phyloP scores from a whole-genome alignment of 2,329 filamentous ascomycete genomes.

The Blastomyces percursus region DNA sequence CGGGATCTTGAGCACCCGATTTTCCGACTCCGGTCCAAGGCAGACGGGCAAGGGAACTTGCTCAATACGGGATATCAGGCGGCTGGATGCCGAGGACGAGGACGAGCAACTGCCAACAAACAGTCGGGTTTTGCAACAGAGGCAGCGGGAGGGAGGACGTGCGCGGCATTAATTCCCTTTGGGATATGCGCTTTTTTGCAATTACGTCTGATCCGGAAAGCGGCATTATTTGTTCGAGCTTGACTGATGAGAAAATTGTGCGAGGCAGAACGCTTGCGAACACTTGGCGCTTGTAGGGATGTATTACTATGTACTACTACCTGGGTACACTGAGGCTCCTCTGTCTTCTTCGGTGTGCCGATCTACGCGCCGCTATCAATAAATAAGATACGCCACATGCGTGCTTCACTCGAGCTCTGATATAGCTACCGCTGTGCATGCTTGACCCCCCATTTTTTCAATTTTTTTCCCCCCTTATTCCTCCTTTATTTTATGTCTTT shows the following conservation, averaged over 20 bases:
- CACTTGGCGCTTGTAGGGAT: too few species aligned
- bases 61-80: too few species aligned
- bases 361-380: background rate
- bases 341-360: too few species aligned
- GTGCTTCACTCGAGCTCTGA: background rate
- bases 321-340: too few species aligned
- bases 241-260: too few species aligned
- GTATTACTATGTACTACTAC: too few species aligned
- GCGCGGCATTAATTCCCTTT: background rate
- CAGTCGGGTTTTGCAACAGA: too few species aligned
- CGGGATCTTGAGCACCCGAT: background rate
- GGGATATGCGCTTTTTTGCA: background rate
- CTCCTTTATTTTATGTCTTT: background rate
- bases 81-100: too few species aligned
- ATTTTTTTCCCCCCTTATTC: background rate
- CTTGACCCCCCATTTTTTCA: background rate
- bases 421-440: background rate
- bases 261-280: background rate
- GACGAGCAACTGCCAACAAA: too few species aligned
- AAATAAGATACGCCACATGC: background rate
- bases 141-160: background rate
- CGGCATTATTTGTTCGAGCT: too few species aligned
- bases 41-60: background rate
- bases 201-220: background rate
- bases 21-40: background rate